Base-by-base conservation (phyloP, 768 basidiomycete species). In the Ramaria sp. region DNA sequence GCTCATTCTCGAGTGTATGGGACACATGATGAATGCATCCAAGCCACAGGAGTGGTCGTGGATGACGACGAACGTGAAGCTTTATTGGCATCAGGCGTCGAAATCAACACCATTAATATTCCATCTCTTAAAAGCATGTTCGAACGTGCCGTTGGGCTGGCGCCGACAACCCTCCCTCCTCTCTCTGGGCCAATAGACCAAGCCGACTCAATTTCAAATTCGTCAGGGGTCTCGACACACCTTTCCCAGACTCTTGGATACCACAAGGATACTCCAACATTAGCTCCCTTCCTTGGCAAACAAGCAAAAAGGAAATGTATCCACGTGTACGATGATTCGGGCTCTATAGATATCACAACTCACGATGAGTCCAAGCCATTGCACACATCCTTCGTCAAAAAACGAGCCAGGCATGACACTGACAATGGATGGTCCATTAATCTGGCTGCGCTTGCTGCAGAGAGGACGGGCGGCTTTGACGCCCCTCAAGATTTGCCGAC, bases 11-110 rank as follows among this genome's bases (percentile, higher is more conserved):
- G 74, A 41, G 74, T 78, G 56, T 79, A 71, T 66, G 72, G 74
- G 17, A 78, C 72, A 33, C 78, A 79, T 58, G 79, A 80, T 45
- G 73, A 77, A 31, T 79, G 78, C 56, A 73, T 80, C 22, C 69
- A 70, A 50, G 70, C 68, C 39, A 78, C 74, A 37, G 78, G 76
- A 7, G 63, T 71, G 22, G 64, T 69, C 10, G 66, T 76, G 15
- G 58, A 68, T 12, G 51, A 62, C 0, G 68, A 73, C 4, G 70
- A 68, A 33, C 64, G 71, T 20, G 66, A 66, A 37, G 63, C 54
- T 33, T 71, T 66, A 66, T 64, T 71, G 11, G 66, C 74, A 22
- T 64, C 66, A 20, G 73, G 74, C 5, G 70, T 67, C 4, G 75
- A 77, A 59, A 67, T 73, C 51, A 71, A 68, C 17, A 75, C 73